phyloP scores from a whole-genome alignment of 1,284 basidiomycete genomes.

The Austropuccinia psidii region DNA sequence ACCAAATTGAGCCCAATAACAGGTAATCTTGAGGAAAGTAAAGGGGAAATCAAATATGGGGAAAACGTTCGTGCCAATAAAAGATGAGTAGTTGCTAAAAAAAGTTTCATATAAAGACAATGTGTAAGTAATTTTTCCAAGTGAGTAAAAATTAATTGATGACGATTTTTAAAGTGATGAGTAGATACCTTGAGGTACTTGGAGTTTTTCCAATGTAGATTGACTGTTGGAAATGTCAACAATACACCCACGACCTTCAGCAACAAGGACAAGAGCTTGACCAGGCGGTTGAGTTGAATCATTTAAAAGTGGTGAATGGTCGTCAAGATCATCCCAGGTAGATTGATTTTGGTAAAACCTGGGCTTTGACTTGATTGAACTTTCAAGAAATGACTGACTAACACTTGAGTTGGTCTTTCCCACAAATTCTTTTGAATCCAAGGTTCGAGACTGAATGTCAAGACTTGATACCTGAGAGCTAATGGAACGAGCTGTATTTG shows the following conservation, averaged over 20 bases:
- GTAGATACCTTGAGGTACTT: conserved; percentile 10
- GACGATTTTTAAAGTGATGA: neutral
- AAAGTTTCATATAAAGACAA: neutral
- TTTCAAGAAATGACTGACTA: conserved; percentile 10
- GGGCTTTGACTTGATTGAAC: conserved; percentile 13
- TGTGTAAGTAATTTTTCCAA: neutral
- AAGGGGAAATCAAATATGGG: conserved; percentile 3
- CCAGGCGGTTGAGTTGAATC: conserved; percentile 12
- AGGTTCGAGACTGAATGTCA: too few species aligned
- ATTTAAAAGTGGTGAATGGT: conserved; percentile 11
- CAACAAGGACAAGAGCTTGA: conserved; percentile 19
- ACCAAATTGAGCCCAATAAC: conserved; percentile 4
- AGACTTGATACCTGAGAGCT: too few species aligned
- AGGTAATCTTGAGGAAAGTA: neutral
- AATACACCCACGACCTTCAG: conserved; percentile 25
- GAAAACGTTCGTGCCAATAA: conserved; percentile 3
- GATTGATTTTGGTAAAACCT: conserved; percentile 12
- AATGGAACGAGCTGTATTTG: neutral
- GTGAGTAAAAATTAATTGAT: neutral
- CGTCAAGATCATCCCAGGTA: conserved; percentile 33
- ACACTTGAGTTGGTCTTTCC: too few species aligned
- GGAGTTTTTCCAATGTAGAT: conserved; percentile 5
- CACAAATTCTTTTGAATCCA: too few species aligned
- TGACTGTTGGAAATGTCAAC: conserved; percentile 10
- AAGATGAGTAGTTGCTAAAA: conserved; percentile 28